phyloP scores from a whole-genome alignment of 495 filamentous ascomycete genomes.

The Oleoguttula mirabilis region DNA sequence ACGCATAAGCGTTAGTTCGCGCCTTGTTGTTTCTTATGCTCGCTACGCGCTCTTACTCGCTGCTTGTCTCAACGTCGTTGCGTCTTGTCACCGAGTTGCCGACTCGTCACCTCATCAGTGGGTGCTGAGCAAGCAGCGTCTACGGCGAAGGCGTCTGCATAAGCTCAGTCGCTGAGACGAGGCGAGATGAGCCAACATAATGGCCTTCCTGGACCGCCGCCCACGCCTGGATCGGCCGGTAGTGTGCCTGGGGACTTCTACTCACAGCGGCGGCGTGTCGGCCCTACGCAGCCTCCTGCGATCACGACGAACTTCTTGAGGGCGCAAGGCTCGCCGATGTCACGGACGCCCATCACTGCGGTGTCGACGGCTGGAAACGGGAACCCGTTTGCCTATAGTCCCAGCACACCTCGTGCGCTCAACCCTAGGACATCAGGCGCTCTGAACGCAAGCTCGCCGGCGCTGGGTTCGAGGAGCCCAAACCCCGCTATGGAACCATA shows the following conservation, averaged over 20 bases:
- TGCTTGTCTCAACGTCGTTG: neutral
- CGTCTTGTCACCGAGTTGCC: neutral
- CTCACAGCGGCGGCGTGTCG: slow-evolving; percentile 4
- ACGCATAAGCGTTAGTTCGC: too few species aligned
- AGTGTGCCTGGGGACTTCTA: neutral
- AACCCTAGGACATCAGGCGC: slow-evolving; percentile 6
- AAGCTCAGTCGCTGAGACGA: neutral
- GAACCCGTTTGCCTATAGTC: slow-evolving; percentile 7
- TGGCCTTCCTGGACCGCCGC: neutral
- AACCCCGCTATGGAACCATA: slow-evolving; percentile 22
- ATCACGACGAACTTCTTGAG: slow-evolving; percentile 4
- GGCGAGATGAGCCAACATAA: slow-evolving; percentile 7
- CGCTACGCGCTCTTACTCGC: slow-evolving; percentile 10
- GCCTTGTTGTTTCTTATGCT: slow-evolving; percentile 3
- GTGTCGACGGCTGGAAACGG: neutral
- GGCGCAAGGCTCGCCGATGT: neutral
- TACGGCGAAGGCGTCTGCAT: neutral
- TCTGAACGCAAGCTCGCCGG: neutral
- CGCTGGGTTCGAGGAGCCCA: slow-evolving; percentile 3
- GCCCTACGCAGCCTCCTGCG: slow-evolving; percentile 1
- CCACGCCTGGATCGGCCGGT: slow-evolving; percentile 2
- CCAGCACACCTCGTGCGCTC: slow-evolving; percentile 10
- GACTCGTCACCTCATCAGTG: neutral
- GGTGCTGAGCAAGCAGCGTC: neutral
- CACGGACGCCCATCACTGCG: neutral